Conservation (phyloP, 495 filamentous ascomycete genomes). For the Penicillium macrosclerotiorum region DNA sequence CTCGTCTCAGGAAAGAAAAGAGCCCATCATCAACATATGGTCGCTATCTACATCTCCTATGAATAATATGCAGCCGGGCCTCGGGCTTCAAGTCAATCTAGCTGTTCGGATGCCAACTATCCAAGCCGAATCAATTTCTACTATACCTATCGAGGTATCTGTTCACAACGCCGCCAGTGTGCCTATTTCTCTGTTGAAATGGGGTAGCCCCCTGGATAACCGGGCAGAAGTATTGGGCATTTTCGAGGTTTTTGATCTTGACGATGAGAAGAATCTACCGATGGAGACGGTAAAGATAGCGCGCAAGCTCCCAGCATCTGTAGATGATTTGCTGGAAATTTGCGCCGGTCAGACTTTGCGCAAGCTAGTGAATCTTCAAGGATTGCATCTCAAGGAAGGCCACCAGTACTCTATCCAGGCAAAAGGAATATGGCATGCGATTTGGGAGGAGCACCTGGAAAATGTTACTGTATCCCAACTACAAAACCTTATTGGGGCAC, state of each 20-base stretch:
- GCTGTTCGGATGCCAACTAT: constrained; percentile 9
- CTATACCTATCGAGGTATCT: constrained; percentile 25
- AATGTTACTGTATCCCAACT: constrained; percentile 23
- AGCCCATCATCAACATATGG: no score
- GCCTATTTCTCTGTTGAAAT: constrained; percentile 48
- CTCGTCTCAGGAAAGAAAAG: no score
- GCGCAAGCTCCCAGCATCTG: constrained; percentile 42
- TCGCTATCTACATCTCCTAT: background rate
- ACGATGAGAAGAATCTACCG: constrained; percentile 26
- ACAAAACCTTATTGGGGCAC: constrained; percentile 10
- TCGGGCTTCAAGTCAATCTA: constrained; percentile 23
- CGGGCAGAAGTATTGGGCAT: constrained; percentile 45
- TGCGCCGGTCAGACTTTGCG: constrained; percentile 20
- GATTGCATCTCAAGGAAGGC: constrained; percentile 15
- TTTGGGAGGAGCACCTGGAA: constrained; percentile 24
- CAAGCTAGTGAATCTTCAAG: constrained; percentile 13
- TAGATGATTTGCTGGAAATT: constrained; percentile 43
- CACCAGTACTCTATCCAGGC: constrained; percentile 29
- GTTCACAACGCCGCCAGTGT: constrained; percentile 40
- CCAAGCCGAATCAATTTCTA: constrained; percentile 14
- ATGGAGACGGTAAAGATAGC: constrained; percentile 43
- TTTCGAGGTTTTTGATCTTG: constrained; percentile 39
- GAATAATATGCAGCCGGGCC: constrained; percentile 4
- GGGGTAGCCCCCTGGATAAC: constrained; percentile 49
- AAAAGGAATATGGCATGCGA: constrained; percentile 30